phyloP scores from a whole-genome alignment of 2,329 filamentous ascomycete species.

The Aureobasidium sp. region DNA sequence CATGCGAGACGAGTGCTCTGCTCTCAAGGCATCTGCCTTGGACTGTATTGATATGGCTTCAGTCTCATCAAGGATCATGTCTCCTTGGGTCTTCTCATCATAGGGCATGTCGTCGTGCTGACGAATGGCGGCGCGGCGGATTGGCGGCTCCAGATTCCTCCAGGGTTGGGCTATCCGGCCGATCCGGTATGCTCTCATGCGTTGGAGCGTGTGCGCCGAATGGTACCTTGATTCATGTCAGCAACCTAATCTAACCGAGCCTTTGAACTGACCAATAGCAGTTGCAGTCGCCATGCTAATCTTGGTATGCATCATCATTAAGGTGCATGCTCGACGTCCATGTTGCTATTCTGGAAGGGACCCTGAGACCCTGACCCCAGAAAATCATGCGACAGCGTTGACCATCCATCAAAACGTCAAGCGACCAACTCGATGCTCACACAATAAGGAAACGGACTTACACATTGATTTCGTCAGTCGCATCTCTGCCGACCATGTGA shows the following conservation, averaged over 20 bases:
- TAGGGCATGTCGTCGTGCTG: neutral
- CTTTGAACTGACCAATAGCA: neutral
- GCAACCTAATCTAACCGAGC: neutral
- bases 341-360: conserved; percentile 2
- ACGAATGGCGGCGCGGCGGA: conserved; percentile 26
- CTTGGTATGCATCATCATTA: neutral
- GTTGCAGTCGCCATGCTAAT: neutral
- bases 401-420: neutral
- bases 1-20: conserved; percentile 19
- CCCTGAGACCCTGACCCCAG: conserved; percentile 9
- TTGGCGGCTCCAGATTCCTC: conserved; percentile 52
- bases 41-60: conserved; percentile 1
- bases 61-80: neutral
- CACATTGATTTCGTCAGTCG: conserved; percentile 52
- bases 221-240: conserved; percentile 44
- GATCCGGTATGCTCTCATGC: conserved; percentile 54
- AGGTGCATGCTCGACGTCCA: neutral
- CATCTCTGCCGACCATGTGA: conserved; percentile 60
- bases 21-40: neutral
- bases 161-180: conserved; percentile 49
- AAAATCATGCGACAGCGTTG: neutral
- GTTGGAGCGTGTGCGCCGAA: conserved; percentile 42
- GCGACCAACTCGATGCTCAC: neutral
- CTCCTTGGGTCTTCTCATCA: conserved; percentile 10
- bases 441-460: conserved; percentile 49